Evolutionary conservation across 257 asterid species (phyloP).

Genomic region (Misopates orontium): DNA sequence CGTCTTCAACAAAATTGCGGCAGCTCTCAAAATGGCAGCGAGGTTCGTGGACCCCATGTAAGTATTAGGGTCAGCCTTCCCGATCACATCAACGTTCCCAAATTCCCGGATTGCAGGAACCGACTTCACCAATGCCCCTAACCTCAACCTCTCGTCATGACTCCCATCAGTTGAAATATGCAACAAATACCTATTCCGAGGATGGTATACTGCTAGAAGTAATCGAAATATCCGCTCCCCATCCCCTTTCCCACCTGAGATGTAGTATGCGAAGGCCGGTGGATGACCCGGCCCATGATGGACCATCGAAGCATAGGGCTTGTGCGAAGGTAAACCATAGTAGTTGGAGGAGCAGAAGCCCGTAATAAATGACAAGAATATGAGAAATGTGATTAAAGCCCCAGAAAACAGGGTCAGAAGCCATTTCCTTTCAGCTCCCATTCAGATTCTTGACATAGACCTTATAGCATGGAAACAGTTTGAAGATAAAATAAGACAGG

Average conservation of each 20-base stretch:
- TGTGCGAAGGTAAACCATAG: conserved; percentile 59
- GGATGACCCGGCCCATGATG: conserved; percentile 78
- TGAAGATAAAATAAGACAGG: background rate
- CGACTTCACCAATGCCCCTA: conserved; percentile 67
- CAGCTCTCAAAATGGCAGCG: conserved; percentile 84
- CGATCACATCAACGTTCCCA: conserved; percentile 93
- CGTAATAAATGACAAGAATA: conserved; percentile 67
- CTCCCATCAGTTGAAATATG: conserved; percentile 77
- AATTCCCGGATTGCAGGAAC: conserved; percentile 75
- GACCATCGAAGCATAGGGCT: conserved; percentile 54
- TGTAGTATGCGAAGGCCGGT: conserved; percentile 86
- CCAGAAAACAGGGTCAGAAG: conserved; percentile 85
- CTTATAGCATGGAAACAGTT: conserved; percentile 25
- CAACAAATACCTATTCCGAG: conserved; percentile 91
- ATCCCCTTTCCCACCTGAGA: conserved; percentile 79
- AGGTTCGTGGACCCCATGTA: conserved; percentile 87
- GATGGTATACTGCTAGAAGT: conserved; percentile 87
- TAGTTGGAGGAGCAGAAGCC: conserved; percentile 83
- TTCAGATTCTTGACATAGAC: conserved; percentile 27
- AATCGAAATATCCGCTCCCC: conserved; percentile 77
- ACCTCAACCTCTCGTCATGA: conserved; percentile 69
- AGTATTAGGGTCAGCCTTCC: conserved; percentile 94
- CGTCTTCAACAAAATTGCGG: conserved; percentile 76
- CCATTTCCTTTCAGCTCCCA: conserved; percentile 97
- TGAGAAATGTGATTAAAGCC: conserved; percentile 72